Evolutionary conservation across 148 eudicot species (phyloP), one percentile per base, ranked within the genome.

Genomic region (Heliosperma pusillum): DNA sequence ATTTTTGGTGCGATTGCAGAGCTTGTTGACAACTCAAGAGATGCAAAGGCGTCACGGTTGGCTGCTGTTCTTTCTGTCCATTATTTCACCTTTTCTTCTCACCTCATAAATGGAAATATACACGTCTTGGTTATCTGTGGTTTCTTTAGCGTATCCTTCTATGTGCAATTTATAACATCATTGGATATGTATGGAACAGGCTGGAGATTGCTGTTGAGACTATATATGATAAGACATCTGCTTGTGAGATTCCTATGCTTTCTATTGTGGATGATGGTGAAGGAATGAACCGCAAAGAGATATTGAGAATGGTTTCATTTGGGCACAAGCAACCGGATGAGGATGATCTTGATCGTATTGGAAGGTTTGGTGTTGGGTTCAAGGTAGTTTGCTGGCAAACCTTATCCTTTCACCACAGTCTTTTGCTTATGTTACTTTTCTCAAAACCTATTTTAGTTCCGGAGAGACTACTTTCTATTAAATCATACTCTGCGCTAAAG

Each of bases 1-100:
- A 81, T 86, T 36, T 89, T 91, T 81, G 97, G 97, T 73, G 93
- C 93, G 78, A 84, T 91, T 75, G 93, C 97, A 16, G 97, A 91
- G 83, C 86, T 91, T 71, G 85, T 91, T 66, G 91, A 89, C 81
- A 91, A 89, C 83, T 78, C 97, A 55, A 89, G 89, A 83, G 97
- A 91, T 75, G 97, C 97, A 20, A 81, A 83, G 75, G 87, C 97
- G 21, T 79, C 84, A 33, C 84, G 77, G 97, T 87, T 53, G 29
- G 83, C 78, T 63, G 27, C 25, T 53, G 30, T 72, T 22, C 72
- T n/a, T 69, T 66, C 52, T 24, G 66, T 42, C 30, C 36, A 68
- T 17, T 67, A 3, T 61, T 59, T 73, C 9, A 4, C 60, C 66
- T 62, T 36, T 40, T 75, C 10, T 27, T 42, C 15, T 27, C 30